Conservation (phyloP, 176 grass and related monocot genomes). For the Tillandsia leiboldiana region DNA sequence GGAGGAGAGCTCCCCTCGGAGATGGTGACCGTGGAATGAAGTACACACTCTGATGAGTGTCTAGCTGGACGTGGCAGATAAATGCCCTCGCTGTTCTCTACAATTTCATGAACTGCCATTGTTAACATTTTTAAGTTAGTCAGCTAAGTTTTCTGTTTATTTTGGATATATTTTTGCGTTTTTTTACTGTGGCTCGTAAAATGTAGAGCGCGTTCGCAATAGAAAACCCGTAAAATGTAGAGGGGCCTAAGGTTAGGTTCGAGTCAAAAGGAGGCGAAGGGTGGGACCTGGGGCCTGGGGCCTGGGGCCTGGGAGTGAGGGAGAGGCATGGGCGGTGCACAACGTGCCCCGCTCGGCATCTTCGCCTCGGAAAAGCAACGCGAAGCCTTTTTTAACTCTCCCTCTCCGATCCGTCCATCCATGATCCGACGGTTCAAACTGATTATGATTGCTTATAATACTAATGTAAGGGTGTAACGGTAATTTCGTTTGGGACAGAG, state of each 20-base stretch:
- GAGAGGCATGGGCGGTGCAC: slow-evolving; percentile 14
- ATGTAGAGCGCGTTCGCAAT: too few relatives aligned
- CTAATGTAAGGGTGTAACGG: neutral
- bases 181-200: too few relatives aligned
- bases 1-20: too few relatives aligned
- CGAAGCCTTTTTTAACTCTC: neutral
- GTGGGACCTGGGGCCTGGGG: too few relatives aligned
- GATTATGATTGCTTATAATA: neutral
- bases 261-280: neutral
- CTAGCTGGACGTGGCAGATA: neutral
- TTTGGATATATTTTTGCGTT: too few relatives aligned
- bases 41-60: neutral
- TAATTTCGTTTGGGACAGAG: neutral
- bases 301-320: neutral
- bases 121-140: too few relatives aligned
- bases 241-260: neutral
- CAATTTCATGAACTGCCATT: neutral
- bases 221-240: too few relatives aligned
- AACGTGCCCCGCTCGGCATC: slow-evolving; percentile 17
- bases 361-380: slow-evolving; percentile 13
- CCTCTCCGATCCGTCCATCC: neutral
- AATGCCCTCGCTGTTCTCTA: neutral
- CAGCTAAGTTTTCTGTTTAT: too few relatives aligned
- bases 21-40: neutral
- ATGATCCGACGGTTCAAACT: neutral